Base-by-base conservation (phyloP, 257 asterid species). In the Primulina tabacum region DNA sequence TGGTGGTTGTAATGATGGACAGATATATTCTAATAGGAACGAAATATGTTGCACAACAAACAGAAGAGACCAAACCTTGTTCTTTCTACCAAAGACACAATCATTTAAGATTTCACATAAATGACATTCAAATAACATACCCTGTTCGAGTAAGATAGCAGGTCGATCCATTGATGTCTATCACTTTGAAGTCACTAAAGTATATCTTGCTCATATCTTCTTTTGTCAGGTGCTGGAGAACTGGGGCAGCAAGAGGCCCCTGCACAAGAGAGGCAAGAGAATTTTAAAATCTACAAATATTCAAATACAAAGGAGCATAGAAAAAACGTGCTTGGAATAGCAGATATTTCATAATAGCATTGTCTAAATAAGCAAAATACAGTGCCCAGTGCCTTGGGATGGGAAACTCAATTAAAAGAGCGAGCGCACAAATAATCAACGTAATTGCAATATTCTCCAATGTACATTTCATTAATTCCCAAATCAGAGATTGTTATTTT, bases 161-260 rank as follows among this genome's bases (percentile, higher is more conserved):
- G 18, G 72, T 67, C 0, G 77, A 81, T 18, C 98, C 96, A 73
- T 91, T 92, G 87, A 94, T 94, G 47, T 89, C 96, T 76, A 94
- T 70, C 43, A 91, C 70, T 62, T 74, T 77, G 73, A 94, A 94
- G 76, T 89, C 96, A 26, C 99, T 88, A 62, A 91, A 94, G 92
- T 85, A 94, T 8, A 94, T 30, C 87, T 92, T 92, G 88, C 97
- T 88, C 79, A 94, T 75, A 78, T 94, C 96, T 71, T 85, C 95
- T 78, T 88, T 85, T 40, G 88, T 89, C 76, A 94, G 85, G 73
- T 91, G 86, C 84, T 94, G 99, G 63, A 94, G 85, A 83, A 85
- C 96, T 53, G 96, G 95, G 40, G 87, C 94, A 67, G 98, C 93
- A 65, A 94, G 97, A 6, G 99, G 99, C 40, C 99, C 99, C 99